These are phyloP conservation scores for Daedaleopsis sinensis DNA, from an alignment of 768 basidiomycete genomes.

Conservation along the genomic window DNA sequence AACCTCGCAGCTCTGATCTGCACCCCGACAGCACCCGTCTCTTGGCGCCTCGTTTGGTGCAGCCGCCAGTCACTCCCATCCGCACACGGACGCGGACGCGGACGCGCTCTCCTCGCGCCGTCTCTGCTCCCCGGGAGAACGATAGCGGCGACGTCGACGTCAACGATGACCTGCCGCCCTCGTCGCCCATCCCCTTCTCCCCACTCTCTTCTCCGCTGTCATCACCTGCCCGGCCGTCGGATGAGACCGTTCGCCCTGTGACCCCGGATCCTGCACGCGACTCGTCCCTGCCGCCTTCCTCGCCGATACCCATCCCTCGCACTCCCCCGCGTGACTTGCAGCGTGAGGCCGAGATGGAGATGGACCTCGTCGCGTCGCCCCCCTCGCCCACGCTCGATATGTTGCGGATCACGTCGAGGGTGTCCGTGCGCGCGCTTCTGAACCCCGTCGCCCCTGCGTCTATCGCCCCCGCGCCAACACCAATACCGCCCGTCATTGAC, in stretches of 20 bases:
- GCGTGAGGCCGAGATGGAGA: neutral
- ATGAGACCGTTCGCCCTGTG: neutral
- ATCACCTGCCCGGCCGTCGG: neutral
- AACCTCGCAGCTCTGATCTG: neutral
- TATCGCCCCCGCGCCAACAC: neutral
- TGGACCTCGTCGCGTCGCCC: slow-evolving; percentile 11
- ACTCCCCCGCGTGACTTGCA: neutral
- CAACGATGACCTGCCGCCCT: slow-evolving; percentile 9
- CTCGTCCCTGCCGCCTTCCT: slow-evolving; percentile 6
- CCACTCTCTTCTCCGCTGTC: neutral
- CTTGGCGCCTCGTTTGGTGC: slow-evolving; percentile 1
- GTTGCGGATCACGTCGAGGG: slow-evolving; percentile 17
- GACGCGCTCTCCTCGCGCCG: neutral
- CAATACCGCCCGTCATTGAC: neutral
- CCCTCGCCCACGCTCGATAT: slow-evolving; percentile 17
- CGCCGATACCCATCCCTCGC: slow-evolving; percentile 12
- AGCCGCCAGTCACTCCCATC: slow-evolving; percentile 3
- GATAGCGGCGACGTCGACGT: neutral
- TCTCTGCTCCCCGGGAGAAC: neutral
- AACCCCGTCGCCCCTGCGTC: slow-evolving; percentile 17
- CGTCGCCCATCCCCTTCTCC: neutral
- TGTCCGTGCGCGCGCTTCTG: slow-evolving; percentile 16
- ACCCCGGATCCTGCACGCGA: neutral
- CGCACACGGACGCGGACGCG: slow-evolving; percentile 14
- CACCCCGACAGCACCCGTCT: neutral